A percentile compares a stretch with the other conserved stretches of the same genome.
phyloP scores from a whole-genome alignment of 2,329 filamentous ascomycete species.

The Penicillium paneum region DNA sequence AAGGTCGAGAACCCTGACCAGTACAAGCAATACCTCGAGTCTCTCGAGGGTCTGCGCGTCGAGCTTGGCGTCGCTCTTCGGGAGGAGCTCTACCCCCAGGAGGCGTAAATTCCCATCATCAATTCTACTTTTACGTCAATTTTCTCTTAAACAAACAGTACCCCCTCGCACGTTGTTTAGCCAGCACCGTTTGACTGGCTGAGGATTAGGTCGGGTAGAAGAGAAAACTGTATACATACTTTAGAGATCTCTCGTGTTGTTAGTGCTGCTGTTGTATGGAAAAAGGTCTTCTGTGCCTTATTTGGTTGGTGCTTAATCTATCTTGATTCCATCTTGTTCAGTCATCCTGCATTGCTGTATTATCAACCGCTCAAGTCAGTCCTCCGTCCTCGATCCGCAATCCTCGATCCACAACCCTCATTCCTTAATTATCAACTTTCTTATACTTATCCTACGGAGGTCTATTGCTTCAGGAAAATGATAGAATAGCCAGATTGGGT shows the following conservation, averaged over 20 bases:
- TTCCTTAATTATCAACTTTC: neutral
- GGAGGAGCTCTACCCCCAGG: constrained; percentile 82
- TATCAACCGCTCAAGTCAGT: constrained; percentile 2
- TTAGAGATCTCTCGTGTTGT: constrained; percentile 32
- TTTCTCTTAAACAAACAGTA: constrained; percentile 19
- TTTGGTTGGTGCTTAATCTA: constrained; percentile 25
- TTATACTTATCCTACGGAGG: neutral
- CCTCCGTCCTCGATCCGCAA: constrained; percentile 14
- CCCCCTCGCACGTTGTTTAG: constrained; percentile 14
- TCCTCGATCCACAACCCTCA: neutral
- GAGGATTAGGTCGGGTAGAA: constrained; percentile 26
- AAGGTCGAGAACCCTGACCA: constrained; percentile 99
- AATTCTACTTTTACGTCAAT: constrained; percentile 24
- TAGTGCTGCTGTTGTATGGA: constrained; percentile 29
- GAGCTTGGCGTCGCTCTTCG: constrained; percentile 89
- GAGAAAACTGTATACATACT: constrained; percentile 42
- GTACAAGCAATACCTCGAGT: constrained; percentile 91
- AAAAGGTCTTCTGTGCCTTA: constrained; percentile 24
- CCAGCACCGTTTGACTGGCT: constrained; percentile 17
- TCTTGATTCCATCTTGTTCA: constrained; percentile 18
- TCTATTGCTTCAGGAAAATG: neutral
- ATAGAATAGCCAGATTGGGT: constrained; percentile 9
- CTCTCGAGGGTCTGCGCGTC: constrained; percentile 88
- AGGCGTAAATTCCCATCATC: constrained; percentile 35
- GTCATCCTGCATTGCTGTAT: constrained; percentile 15